Conservation (phyloP, 768 basidiomycete genomes). For the Tulasnella sp. region DNA sequence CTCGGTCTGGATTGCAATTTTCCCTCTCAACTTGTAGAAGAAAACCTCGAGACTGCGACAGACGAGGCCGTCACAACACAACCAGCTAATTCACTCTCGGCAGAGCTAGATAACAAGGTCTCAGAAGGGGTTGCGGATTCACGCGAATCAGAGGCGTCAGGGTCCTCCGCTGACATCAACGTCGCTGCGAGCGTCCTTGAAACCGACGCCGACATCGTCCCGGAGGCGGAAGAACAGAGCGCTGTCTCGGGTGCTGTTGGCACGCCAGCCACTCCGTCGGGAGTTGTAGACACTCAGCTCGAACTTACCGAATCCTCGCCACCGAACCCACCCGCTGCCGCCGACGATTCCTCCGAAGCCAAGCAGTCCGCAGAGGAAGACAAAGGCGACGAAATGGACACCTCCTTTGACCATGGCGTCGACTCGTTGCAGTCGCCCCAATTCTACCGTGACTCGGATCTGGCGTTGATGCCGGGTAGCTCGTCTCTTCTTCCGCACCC, state of each 20-base stretch:
- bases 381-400: neutral
- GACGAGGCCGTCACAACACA: neutral
- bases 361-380: neutral
- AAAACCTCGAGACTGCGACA: neutral
- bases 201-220: neutral
- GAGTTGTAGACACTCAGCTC: neutral
- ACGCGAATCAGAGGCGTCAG: conserved; percentile 1
- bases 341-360: neutral
- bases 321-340: neutral
- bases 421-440: neutral
- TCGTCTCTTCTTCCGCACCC: neutral
- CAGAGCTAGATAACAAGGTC: neutral
- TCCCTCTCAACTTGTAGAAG: conserved; percentile 5
- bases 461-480: neutral
- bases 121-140: neutral
- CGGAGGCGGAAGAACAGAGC: neutral
- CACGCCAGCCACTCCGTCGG: neutral
- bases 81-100: neutral
- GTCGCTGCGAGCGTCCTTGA: neutral
- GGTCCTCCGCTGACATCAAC: conserved; percentile 11
- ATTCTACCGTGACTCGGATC: neutral
- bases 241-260: neutral
- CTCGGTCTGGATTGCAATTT: conserved; percentile 16
- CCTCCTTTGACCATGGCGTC: neutral
- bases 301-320: neutral